These are phyloP conservation scores for Rubia peregrina DNA, from an alignment of 305 asterid species.

Conservation along the genomic window DNA sequence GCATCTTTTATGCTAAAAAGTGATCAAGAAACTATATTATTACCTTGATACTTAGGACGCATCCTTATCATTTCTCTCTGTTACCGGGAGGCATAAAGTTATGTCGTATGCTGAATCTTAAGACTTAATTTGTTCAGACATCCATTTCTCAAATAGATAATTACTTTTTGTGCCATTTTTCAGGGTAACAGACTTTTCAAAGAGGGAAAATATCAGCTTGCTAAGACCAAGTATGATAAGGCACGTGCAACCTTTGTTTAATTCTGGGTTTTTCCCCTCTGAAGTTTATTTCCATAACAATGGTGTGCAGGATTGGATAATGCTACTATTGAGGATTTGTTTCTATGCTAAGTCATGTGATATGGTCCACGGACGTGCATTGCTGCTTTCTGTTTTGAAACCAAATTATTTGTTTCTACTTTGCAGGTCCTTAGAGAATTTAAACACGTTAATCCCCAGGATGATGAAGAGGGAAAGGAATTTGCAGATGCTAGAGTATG, in stretches of 20 bases:
- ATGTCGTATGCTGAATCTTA: not conserved
- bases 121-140: not conserved
- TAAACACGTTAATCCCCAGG: conserved; percentile 93
- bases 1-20: not conserved
- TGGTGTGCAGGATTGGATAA: not conserved
- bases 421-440: conserved; percentile 86
- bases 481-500: conserved; percentile 83
- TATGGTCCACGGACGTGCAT: not conserved
- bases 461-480: conserved; percentile 93
- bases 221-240: conserved; percentile 96
- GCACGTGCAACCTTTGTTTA: conserved; percentile 23
- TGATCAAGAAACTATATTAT: not conserved
- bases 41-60: not conserved
- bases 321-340: no score
- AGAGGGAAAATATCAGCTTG: conserved; percentile 90
- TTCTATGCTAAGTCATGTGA: not conserved
- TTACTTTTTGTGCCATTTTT: conserved; percentile 21
- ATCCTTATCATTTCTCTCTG: not conserved
- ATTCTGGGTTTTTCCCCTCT: conserved; percentile 8
- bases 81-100: not conserved
- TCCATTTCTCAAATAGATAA: not conserved
- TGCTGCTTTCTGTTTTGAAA: not conserved
- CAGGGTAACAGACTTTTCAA: conserved; percentile 99
- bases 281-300: not conserved
- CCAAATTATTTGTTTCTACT: not conserved